A percentile compares a stretch with the other conserved stretches of the same genome.
Evolutionary conservation across 2,329 filamentous ascomycete species (phyloP).

Genomic region (Pseudogymnoascus sp.): DNA sequence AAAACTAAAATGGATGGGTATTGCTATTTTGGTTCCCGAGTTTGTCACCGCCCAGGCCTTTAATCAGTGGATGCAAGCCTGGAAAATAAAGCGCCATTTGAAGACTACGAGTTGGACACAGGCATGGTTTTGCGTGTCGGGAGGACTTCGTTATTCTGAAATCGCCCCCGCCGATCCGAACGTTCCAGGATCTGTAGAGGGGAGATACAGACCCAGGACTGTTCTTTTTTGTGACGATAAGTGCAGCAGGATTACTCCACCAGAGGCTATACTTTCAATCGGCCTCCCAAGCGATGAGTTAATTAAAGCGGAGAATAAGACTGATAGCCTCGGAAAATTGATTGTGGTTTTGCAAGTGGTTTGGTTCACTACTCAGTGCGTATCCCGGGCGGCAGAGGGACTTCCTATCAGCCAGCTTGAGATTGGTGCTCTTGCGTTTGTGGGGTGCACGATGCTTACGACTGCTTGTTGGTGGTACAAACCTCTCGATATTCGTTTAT

Average conservation of each 20-base stretch:
- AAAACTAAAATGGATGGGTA: not conserved
- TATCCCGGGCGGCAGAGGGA: not conserved
- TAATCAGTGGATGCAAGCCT: not conserved
- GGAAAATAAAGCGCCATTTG: not conserved
- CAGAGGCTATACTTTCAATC: no score
- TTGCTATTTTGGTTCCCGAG: not conserved
- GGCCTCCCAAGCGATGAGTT: no score
- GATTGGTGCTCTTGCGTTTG: not conserved
- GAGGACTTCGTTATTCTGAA: not conserved
- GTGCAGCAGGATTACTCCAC: not conserved
- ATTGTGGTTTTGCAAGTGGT: conserved; percentile 24
- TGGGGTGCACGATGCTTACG: not conserved
- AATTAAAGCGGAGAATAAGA: conserved; percentile 21
- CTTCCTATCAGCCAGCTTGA: not conserved
- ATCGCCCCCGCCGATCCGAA: not conserved
- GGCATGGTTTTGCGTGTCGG: not conserved
- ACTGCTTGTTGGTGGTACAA: not conserved
- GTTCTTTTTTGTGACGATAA: not conserved
- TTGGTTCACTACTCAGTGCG: not conserved
- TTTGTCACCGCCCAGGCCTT: not conserved
- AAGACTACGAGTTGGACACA: not conserved
- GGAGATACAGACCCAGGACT: not conserved
- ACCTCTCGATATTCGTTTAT: not conserved
- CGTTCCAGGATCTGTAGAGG: not conserved
- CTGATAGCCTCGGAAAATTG: conserved; percentile 27